A percentile compares a stretch with the other conserved stretches of the same genome.
Conservation (phyloP, 2,329 filamentous ascomycete genomes). For the Scorias spongiosa region DNA sequence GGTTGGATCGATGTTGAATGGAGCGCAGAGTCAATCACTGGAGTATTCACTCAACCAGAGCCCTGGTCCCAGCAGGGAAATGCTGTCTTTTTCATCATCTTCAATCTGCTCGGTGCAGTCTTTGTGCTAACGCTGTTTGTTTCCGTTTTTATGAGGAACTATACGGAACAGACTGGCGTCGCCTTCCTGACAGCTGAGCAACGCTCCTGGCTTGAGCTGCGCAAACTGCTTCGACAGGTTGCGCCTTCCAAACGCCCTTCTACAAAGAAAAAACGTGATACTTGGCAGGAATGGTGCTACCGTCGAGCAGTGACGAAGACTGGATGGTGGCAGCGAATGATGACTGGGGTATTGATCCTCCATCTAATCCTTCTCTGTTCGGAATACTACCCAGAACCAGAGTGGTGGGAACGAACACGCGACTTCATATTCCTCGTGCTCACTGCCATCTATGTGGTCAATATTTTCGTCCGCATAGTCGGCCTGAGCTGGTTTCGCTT, state of each 20-base stretch:
- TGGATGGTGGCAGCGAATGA: slow-evolving; percentile 73
- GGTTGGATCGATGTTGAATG: slow-evolving; percentile 94
- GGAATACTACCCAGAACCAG: slow-evolving; percentile 67
- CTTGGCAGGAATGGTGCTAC: slow-evolving; percentile 89
- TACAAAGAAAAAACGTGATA: slow-evolving; percentile 52
- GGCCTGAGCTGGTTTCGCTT: slow-evolving; percentile 89
- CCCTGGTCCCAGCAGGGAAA: slow-evolving; percentile 62
- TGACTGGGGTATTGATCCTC: slow-evolving; percentile 64
- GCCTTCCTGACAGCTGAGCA: slow-evolving; percentile 93
- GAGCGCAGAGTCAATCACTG: slow-evolving; percentile 67
- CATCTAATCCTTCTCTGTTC: slow-evolving; percentile 72
- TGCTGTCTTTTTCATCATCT: slow-evolving; percentile 84
- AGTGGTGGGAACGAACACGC: slow-evolving; percentile 54
- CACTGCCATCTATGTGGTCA: slow-evolving; percentile 66
- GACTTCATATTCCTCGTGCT: slow-evolving; percentile 62
- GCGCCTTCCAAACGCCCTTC: slow-evolving; percentile 88
- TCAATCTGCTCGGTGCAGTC: slow-evolving; percentile 90
- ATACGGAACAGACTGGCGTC: slow-evolving; percentile 95
- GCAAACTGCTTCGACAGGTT: slow-evolving; percentile 82
- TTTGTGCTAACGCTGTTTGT: slow-evolving; percentile 96
- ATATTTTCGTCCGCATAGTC: slow-evolving; percentile 68
- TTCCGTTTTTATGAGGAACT: slow-evolving; percentile 98
- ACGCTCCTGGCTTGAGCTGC: slow-evolving; percentile 86
- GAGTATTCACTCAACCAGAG: slow-evolving; percentile 56
- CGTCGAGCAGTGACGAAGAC: slow-evolving; percentile 86